Evolutionary conservation across 2,329 filamentous ascomycete species (phyloP).

Genomic region (Calycina herbarum): DNA sequence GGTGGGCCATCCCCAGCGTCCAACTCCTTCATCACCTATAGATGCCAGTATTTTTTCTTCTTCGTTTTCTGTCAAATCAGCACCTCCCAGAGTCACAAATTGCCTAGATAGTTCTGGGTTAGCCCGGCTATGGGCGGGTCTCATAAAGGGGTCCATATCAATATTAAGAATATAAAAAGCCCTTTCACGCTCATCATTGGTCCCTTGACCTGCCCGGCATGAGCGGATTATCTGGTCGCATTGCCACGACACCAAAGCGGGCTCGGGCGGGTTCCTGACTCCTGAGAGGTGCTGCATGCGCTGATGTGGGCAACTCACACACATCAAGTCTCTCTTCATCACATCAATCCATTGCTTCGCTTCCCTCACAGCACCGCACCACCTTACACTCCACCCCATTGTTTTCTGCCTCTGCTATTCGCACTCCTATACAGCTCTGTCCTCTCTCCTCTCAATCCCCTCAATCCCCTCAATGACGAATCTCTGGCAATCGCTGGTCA

Average conservation of each 20-base stretch:
- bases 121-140: neutral
- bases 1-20: neutral
- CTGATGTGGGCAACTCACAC: neutral
- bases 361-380: neutral
- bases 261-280: slow-evolving; percentile 13
- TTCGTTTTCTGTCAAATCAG: slow-evolving; percentile 3
- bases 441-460: neutral
- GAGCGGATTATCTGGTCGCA: neutral
- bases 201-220: neutral
- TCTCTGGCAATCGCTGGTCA: neutral
- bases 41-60: neutral
- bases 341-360: neutral
- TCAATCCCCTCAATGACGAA: slow-evolving; percentile 8
- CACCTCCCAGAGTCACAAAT: neutral
- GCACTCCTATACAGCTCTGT: neutral
- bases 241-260: slow-evolving; percentile 15
- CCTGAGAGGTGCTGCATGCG: slow-evolving; percentile 8
- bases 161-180: neutral
- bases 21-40: neutral
- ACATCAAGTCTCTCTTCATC: neutral
- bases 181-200: neutral
- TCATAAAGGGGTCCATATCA: neutral
- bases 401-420: slow-evolving; percentile 5
- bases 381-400: neutral
- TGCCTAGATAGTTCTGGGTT: neutral